phyloP scores from a whole-genome alignment of 768 basidiomycete species.

The Naganishia vaughanmartiniae region DNA sequence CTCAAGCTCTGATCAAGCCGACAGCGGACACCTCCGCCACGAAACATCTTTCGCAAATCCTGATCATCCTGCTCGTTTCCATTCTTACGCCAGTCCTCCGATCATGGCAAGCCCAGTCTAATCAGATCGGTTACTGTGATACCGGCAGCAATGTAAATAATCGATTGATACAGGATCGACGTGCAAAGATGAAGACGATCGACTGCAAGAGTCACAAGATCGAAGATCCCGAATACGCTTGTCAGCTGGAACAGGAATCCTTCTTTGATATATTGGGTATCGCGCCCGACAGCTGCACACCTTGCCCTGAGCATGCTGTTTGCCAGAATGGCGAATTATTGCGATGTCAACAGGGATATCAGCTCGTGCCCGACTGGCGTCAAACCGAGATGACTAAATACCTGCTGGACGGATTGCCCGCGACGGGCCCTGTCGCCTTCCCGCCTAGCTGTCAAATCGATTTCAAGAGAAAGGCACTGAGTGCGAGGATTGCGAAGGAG shows the following conservation, averaged over 20 bases:
- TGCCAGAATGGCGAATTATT: slow-evolving; percentile 48
- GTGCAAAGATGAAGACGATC: slow-evolving; percentile 31
- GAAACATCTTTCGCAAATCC: slow-evolving; percentile 30
- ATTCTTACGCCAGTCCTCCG: slow-evolving; percentile 9
- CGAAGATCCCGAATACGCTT: slow-evolving; percentile 18
- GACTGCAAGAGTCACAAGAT: slow-evolving; percentile 30
- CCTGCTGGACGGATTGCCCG: slow-evolving; percentile 42
- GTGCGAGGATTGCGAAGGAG: slow-evolving; percentile 46
- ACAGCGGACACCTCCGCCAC: neutral
- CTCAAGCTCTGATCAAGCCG: neutral
- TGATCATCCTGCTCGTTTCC: slow-evolving; percentile 39
- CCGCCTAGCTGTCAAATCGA: slow-evolving; percentile 52
- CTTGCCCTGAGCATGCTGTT: slow-evolving; percentile 53
- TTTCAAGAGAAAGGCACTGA: slow-evolving; percentile 50
- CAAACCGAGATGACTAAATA: slow-evolving; percentile 18
- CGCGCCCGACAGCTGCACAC: slow-evolving; percentile 45
- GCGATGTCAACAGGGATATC: slow-evolving; percentile 51
- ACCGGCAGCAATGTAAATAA: slow-evolving; percentile 41
- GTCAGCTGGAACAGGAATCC: slow-evolving; percentile 33
- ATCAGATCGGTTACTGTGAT: slow-evolving; percentile 53
- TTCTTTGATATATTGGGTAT: slow-evolving; percentile 47
- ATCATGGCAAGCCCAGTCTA: slow-evolving; percentile 23
- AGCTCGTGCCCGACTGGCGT: slow-evolving; percentile 38
- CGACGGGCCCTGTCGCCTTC: slow-evolving; percentile 47
- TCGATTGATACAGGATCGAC: slow-evolving; percentile 29